Base-by-base conservation (phyloP, 495 filamentous ascomycete species). In the Neurospora tetrasperma region DNA sequence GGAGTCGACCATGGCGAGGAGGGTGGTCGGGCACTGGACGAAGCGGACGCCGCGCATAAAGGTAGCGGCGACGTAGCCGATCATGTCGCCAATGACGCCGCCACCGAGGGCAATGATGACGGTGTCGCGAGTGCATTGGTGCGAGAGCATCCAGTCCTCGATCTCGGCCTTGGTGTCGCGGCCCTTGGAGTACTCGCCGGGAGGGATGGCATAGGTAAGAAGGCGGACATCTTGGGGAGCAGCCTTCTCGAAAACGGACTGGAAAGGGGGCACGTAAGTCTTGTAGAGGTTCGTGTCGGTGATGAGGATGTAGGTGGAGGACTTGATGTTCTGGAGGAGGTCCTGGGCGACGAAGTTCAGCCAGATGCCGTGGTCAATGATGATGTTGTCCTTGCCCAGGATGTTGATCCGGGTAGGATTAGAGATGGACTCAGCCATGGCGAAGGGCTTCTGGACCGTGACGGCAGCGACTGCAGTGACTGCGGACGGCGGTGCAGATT, bases 1-100 rank as follows among this genome's bases (percentile, higher is more conserved):
- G 41, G 94, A 98, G 83, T 99, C 96, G 23, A 99, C 96, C 96
- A 99, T 99, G 73, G 96, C 88, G 72, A 99, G 88, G 44, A 99
- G 86, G 0, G 94, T 97, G 48, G 96, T 98, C 3, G 96, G 96
- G 70, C 98, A 94, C 83, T 99, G 96, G 42, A 97, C 93, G 82
- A 96, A 97, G 76, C 92, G 92, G 69, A 99, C 92, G 66, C 96
- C 96, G 73, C 96, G 89, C 94, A 98, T 99, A 84, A 98, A 99
- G 70, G 96, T 99, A 48, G 96, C 92, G 31, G 96, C 96, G 31
- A 98, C 92, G 81, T 97, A 99, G 70, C 96, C 96, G 73, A 97
- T 94, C 90, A 98, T 90, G 80, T 99, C 96, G 27, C 96, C 96
- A 83, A 99, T 97, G 35, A 99, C 96, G 70, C 96, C 96, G 73